phyloP scores from a whole-genome alignment of 2,329 filamentous ascomycete genomes.

The Cercospora canescens region DNA sequence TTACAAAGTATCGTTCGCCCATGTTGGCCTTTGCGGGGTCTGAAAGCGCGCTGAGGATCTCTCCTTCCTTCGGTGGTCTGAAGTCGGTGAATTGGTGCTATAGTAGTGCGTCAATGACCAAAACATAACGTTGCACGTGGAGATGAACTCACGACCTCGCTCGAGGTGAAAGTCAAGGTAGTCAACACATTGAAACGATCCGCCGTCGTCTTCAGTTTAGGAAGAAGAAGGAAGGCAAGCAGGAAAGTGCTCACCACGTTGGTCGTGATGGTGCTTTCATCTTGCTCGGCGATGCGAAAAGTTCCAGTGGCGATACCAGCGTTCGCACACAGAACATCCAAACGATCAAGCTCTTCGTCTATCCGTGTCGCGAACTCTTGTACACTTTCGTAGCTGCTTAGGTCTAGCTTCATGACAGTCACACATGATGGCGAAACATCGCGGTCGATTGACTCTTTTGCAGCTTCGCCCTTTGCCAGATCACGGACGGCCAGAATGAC shows the following conservation, averaged over 20 bases:
- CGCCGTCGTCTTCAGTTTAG: conserved; percentile 26
- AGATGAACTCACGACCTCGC: no score
- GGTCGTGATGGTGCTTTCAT: conserved; percentile 51
- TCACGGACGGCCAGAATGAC: conserved; percentile 47
- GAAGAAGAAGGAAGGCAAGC: conserved; percentile 50
- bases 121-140: no score
- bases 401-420: conserved; percentile 47
- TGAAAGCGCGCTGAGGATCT: no score
- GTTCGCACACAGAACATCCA: conserved; percentile 32
- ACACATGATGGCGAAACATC: conserved; percentile 30
- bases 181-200: conserved; percentile 29
- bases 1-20: background rate
- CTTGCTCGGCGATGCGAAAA: conserved; percentile 41
- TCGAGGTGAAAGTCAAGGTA: conserved; percentile 45
- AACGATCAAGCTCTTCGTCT: conserved; percentile 17
- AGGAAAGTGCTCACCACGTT: conserved; percentile 56
- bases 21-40: no score
- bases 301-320: conserved; percentile 41
- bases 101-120: no score
- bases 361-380: conserved; percentile 30
- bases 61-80: no score
- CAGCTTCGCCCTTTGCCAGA: conserved; percentile 43
- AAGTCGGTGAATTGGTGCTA: no score
- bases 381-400: conserved; percentile 38
- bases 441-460: conserved; percentile 40